Conservation (phyloP, 495 filamentous ascomycete species). For the Parachaetomium inaequale region DNA sequence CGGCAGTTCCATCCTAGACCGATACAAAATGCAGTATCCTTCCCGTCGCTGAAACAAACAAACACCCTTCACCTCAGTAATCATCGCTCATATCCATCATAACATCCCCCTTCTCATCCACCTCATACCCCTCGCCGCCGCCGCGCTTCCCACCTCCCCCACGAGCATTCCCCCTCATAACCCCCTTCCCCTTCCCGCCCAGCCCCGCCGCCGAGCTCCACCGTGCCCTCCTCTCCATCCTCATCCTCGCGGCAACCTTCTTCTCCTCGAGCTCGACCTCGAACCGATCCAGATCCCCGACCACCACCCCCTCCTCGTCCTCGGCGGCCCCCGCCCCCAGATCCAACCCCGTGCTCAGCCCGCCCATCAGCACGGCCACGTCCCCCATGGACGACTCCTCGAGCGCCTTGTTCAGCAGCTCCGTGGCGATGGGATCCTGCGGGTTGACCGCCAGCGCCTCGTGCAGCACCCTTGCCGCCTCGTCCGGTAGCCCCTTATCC, state of each 20-base stretch:
- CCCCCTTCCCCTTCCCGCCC: constrained; percentile 29
- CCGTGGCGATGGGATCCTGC: constrained; percentile 71
- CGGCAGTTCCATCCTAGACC: constrained; percentile 7
- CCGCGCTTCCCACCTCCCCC: neutral
- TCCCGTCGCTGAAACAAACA: neutral
- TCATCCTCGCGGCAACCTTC: constrained; percentile 26
- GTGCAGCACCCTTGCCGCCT: constrained; percentile 65
- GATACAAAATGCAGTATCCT: neutral
- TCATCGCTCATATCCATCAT: constrained; percentile 32
- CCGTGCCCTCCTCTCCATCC: constrained; percentile 20
- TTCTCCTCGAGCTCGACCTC: constrained; percentile 31
- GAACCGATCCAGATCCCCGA: constrained; percentile 34
- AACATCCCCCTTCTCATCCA: constrained; percentile 9
- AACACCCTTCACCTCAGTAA: constrained; percentile 6
- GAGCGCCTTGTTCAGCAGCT: constrained; percentile 68
- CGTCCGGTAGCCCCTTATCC: constrained; percentile 60
- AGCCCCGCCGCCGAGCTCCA: constrained; percentile 3
- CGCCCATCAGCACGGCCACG: constrained; percentile 16
- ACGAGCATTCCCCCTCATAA: constrained; percentile 11
- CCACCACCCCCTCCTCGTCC: constrained; percentile 20
- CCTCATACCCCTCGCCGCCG: constrained; percentile 1
- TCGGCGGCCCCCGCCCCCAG: constrained; percentile 2
- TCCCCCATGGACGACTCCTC: constrained; percentile 58
- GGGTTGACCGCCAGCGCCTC: constrained; percentile 69
- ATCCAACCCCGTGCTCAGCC: neutral